These are phyloP conservation scores for Yamadazyma ubonensis DNA, from an alignment of 805 yeast species.

Conservation along the genomic window DNA sequence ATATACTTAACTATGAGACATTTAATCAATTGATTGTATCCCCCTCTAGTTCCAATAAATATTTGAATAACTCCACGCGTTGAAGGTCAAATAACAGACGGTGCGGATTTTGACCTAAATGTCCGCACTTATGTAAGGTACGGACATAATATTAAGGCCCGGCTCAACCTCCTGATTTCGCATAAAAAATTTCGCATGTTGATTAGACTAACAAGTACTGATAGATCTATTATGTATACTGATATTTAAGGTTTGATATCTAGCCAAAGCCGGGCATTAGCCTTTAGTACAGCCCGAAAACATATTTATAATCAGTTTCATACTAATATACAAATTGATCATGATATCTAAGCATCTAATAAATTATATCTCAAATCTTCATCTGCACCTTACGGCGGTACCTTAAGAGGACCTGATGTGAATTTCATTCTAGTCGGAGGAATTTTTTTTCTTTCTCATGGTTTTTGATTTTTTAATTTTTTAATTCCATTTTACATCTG, in stretches of 20 bases:
- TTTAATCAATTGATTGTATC: no score
- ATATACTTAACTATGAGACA: no score
- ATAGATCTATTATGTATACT: not conserved
- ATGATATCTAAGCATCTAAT: no score
- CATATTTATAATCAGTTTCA: no score
- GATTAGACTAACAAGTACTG: not conserved
- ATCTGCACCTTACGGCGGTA: not conserved
- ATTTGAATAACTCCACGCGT: no score
- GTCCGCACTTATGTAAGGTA: constrained; percentile 8
- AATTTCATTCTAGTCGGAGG: not conserved
- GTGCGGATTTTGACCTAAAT: constrained; percentile 1
- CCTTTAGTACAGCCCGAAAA: not conserved
- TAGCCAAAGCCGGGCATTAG: not conserved
- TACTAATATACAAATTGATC: no score
- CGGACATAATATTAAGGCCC: constrained; percentile 4
- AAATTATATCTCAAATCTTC: no score
- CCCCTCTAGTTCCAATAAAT: no score
- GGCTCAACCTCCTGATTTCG: constrained; percentile 1
- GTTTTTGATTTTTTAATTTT: not conserved
- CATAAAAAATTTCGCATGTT: constrained; percentile 7
- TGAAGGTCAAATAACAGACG: not conserved
- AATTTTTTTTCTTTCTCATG: not conserved
- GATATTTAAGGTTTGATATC: not conserved
- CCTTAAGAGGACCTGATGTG: not conserved
- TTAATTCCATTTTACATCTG: not conserved